phyloP scores from a whole-genome alignment of 768 basidiomycete species.

The Boletus pseudo-olivaceus region DNA sequence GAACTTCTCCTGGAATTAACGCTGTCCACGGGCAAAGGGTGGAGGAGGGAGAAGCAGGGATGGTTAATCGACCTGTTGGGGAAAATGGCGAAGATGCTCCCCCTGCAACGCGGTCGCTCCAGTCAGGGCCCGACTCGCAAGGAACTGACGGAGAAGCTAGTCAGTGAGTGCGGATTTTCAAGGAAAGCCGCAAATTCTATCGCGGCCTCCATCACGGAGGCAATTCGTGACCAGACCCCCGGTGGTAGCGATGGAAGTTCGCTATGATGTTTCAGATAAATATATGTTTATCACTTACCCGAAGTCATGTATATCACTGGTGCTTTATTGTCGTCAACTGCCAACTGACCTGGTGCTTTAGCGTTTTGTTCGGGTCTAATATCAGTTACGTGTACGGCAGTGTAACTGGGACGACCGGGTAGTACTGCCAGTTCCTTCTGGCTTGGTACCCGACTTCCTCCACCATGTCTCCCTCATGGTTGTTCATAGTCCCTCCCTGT shows the following conservation, averaged over 20 bases:
- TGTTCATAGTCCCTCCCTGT: conserved; percentile 6
- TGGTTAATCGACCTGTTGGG: conserved; percentile 21
- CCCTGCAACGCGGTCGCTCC: conserved; percentile 1
- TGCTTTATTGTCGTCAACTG: no score
- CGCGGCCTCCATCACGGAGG: conserved; percentile 20
- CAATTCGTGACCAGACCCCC: not conserved
- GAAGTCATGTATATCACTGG: no score
- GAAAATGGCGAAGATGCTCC: conserved; percentile 19
- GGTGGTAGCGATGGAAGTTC: not conserved
- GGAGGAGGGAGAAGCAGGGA: conserved; percentile 15
- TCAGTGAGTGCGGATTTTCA: conserved; percentile 18
- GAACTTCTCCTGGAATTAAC: conserved; percentile 12
- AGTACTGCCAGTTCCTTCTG: not conserved
- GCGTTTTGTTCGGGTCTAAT: no score
- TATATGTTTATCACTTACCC: no score
- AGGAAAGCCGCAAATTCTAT: conserved; percentile 14
- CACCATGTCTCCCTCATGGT: not conserved
- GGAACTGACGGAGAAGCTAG: conserved; percentile 11
- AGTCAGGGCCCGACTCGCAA: not conserved
- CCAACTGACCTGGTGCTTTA: no score
- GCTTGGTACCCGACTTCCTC: not conserved
- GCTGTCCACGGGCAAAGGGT: conserved; percentile 1
- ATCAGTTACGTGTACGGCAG: no score
- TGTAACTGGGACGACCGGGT: no score
- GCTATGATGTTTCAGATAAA: not conserved